phyloP scores from a whole-genome alignment of 768 basidiomycete genomes.

The Collybia nuda region DNA sequence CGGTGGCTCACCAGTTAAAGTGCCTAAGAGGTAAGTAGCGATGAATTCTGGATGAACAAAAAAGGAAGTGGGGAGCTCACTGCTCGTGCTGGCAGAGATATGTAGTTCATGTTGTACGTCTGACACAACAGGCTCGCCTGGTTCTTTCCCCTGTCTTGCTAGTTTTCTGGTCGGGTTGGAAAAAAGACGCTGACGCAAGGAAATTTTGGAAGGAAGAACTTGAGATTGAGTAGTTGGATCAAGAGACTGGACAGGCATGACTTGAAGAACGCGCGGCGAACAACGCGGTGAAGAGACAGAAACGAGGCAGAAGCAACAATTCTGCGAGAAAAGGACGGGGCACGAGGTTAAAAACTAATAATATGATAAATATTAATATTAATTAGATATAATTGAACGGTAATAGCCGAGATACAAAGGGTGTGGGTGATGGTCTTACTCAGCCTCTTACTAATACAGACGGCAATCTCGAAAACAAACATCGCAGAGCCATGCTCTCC shows the following conservation, averaged over 20 bases:
- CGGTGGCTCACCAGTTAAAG: conserved; percentile 17
- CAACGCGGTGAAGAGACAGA: conserved; percentile 5
- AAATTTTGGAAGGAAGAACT: conserved; percentile 17
- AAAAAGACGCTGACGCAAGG: conserved; percentile 33
- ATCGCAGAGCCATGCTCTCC: conserved; percentile 32
- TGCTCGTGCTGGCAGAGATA: conserved; percentile 23
- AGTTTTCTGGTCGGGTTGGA: conserved; percentile 20
- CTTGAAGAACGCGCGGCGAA: not conserved
- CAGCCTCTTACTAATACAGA: conserved; percentile 49
- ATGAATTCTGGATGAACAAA: not conserved
- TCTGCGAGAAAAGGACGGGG: too few relatives aligned
- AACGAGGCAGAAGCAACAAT: not conserved
- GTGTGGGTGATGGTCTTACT: conserved; percentile 28
- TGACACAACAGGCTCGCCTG: conserved; percentile 1
- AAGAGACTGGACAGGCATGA: conserved; percentile 8
- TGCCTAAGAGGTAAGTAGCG: conserved; percentile 14
- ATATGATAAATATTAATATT: too few relatives aligned
- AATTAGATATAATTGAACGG: not conserved
- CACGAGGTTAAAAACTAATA: too few relatives aligned
- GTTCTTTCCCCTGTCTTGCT: conserved; percentile 18
- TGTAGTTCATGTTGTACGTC: conserved; percentile 18
- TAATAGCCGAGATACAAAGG: conserved; percentile 13
- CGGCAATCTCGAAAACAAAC: conserved; percentile 23
- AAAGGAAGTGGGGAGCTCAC: conserved; percentile 13
- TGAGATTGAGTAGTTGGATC: conserved; percentile 10